Base-by-base conservation (phyloP, 805 yeast species). In the Priceomyces haplophilus region DNA sequence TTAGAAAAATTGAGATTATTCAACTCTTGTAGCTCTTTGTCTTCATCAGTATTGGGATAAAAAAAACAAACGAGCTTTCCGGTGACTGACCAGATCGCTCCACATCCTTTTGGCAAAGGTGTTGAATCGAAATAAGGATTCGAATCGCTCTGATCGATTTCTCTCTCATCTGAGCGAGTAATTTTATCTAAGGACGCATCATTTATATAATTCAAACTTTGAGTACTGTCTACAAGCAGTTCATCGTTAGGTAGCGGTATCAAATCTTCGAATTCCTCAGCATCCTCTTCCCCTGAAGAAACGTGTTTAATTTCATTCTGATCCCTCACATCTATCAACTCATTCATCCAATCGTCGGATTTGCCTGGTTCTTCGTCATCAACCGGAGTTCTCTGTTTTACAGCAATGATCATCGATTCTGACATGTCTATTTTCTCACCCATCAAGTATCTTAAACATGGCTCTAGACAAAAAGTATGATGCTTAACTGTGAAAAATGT, bases 91-190 rank as follows among this genome's bases (percentile, higher is more conserved):
- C 97, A 90, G 1, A 79, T 69, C 0, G 96, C 97, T 7, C 97
- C 97, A 67, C 96, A 90, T 7, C 89, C 93, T 56, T 87, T 89
- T 0, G 97, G 97, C 11, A 90, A 75, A 0, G 97, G 97, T 0
- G 96, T 87, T 32, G 88, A 82, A 56, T 88, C 95, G 54, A 81
- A 76, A 3, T 71, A 54, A 7, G 24, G 24, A 21, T 21, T 21
- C 24, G 8, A 1, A 69, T 35, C 19, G 31, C 6, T 31, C 24
- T 23, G 24, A 21, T 21, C 24, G 8, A 21, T 21, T 21, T 21
- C 8, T 32, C 20, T 32, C 15, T 27, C 29, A 15, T 29, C 30
- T 18, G 39, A 19, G 18, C 30, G n/a, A 13, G 11, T 34, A 30
- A 8, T 25, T 3, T 19, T 23, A 5, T 24, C 39, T 11, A 24